phyloP scores from a whole-genome alignment of 352 stramenopile genomes.

The Globisporangium alternatum region DNA sequence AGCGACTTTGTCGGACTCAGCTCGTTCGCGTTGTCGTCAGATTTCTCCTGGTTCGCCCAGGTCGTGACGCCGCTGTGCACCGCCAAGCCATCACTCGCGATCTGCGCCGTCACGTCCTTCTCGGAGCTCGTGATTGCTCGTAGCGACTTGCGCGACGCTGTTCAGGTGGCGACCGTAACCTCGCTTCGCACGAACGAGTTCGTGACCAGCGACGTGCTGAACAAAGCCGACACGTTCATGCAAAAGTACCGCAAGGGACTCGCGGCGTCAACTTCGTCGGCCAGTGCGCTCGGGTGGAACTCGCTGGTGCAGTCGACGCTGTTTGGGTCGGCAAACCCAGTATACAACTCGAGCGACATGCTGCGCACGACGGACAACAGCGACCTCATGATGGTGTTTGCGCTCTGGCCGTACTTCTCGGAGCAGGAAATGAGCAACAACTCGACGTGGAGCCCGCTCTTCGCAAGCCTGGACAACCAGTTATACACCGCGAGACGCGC shows the following conservation, averaged over 20 bases:
- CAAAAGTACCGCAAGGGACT: not conserved
- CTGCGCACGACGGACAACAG: not conserved
- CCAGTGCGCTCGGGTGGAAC: not conserved
- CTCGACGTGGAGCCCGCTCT: not conserved
- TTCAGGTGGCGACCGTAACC: not conserved
- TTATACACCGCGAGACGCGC: not conserved
- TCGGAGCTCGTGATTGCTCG: not conserved
- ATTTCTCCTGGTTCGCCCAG: not conserved
- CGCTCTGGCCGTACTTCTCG: not conserved
- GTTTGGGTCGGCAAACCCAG: not conserved
- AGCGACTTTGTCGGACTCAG: not conserved
- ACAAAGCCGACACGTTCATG: not conserved
- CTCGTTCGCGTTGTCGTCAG: not conserved
- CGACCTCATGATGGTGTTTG: constrained; percentile 1
- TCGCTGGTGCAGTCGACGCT: not conserved
- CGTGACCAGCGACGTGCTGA: not conserved
- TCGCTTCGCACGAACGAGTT: not conserved
- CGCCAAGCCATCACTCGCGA: not conserved
- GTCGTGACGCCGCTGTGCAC: not conserved
- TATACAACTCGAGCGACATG: not conserved
- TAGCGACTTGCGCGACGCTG: not conserved
- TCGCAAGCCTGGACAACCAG: not conserved
- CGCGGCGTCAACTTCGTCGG: not conserved
- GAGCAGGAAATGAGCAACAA: not conserved
- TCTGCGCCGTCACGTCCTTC: not conserved